Percentiles rank a stretch among this genome's conserved stretches.
phyloP scores from a whole-genome alignment of 345 rosid genomes.

The Citrus trifoliata region DNA sequence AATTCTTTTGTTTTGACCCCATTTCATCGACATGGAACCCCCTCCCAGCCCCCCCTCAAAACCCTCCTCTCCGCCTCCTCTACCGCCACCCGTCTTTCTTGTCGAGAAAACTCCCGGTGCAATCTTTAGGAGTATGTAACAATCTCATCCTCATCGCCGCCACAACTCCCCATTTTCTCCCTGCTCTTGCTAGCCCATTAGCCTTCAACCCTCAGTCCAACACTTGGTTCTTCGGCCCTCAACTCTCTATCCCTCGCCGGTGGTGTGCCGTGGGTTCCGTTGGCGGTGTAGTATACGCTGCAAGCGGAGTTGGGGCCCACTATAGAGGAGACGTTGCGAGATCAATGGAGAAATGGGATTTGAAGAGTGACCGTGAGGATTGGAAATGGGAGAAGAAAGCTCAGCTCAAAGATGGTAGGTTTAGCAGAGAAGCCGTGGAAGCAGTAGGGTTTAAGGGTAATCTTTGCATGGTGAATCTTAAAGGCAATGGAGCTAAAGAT shows the following conservation, averaged over 20 bases:
- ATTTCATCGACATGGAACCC: conserved; percentile 39
- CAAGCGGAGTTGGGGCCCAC: conserved; percentile 39
- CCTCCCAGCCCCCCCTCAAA: conserved; percentile 41
- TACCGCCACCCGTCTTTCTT: conserved; percentile 48
- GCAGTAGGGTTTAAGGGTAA: conserved; percentile 46
- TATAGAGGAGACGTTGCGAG: conserved; percentile 36
- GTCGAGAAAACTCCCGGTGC: neutral
- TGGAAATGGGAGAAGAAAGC: conserved; percentile 38
- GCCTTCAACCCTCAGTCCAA: conserved; percentile 36
- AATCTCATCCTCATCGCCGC: conserved; percentile 45
- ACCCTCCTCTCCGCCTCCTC: conserved; percentile 38
- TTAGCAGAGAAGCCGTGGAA: conserved; percentile 56
- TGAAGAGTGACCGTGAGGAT: neutral
- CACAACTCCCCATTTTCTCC: conserved; percentile 29
- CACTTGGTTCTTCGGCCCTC: conserved; percentile 39
- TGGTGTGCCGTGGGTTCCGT: conserved; percentile 50
- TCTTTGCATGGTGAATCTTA: neutral
- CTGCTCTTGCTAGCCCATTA: conserved; percentile 49
- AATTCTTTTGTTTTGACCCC: conserved; percentile 40
- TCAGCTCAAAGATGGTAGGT: conserved; percentile 39
- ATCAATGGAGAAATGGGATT: conserved; percentile 43
- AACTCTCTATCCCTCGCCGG: conserved; percentile 10
- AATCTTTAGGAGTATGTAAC: conserved; percentile 25
- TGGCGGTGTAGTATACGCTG: conserved; percentile 36
- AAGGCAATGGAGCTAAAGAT: neutral